Evolutionary conservation across 1,284 basidiomycete species (phyloP), one percentile per base, ranked within the genome.

Genomic region (Vanrija sp.): DNA sequence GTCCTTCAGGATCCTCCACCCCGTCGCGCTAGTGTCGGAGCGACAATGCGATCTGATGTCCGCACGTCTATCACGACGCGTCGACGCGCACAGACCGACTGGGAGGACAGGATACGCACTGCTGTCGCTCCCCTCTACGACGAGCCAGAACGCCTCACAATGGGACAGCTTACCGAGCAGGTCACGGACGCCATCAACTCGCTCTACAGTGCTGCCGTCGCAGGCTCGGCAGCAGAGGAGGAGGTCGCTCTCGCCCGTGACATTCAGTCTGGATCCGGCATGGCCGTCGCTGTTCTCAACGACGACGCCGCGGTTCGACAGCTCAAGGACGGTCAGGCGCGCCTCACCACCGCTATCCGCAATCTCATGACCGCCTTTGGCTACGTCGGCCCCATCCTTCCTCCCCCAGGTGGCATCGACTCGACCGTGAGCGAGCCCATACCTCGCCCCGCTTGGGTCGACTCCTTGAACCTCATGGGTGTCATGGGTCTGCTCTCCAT

Each of bases 301-400:
- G 68, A 72, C 54, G 71, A 74, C 43, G 52, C 46, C 5, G 71
- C 74, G 0, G 53, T 63, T 7, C 34, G 34, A 12, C 9, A 34
- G 12, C 34, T 34, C 34, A 34, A 34, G 34, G 34, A 34, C 34
- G 34, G 34, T 5, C 34, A 34, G 34, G 65, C 70, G 15, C 56
- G 58, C 43, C 52, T 66, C 1, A 19, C 44, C 2, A 26, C 46
- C 0, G 54, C 66, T 1, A 61, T 75, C 6, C 65, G 71, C 12
- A 54, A 65, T 9, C 63, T 77, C 5, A 57, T 75, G 23, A 39
- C 54, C 8, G 57, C 70, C 0, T 72, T 69, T 38, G 73, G 75
- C 12, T 76, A 75, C 52, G 72, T 76, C 15, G 69, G 73, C 7
- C 73, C 72, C 3, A 16, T 69, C 10, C 68, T 72, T 38, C 43